Conservation (phyloP, 208 protist species). For the Leishmania mexicana region DNA sequence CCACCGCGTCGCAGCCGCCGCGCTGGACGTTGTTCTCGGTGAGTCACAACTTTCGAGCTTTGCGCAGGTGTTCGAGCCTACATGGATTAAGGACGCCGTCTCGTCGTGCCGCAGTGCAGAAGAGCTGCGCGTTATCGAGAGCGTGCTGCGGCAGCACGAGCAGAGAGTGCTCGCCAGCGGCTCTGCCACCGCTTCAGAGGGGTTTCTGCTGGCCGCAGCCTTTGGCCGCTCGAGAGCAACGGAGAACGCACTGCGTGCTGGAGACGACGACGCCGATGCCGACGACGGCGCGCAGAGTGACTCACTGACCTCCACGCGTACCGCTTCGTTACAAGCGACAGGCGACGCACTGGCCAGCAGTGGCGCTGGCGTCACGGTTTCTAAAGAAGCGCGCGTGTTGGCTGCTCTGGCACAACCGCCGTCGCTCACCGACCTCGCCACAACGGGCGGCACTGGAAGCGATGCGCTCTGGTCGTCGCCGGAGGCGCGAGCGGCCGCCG, state of each 20-base stretch:
- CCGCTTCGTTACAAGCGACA: not conserved
- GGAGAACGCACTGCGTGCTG: slow-evolving; percentile 12
- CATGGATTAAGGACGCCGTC: slow-evolving; percentile 75
- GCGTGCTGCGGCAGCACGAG: slow-evolving; percentile 31
- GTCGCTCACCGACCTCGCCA: slow-evolving; percentile 14
- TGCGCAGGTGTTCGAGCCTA: slow-evolving; percentile 40
- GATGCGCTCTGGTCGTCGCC: slow-evolving; percentile 25
- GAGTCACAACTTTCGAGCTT: slow-evolving; percentile 20
- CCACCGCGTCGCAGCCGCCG: slow-evolving; percentile 44
- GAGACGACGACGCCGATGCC: slow-evolving; percentile 16
- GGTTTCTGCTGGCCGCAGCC: slow-evolving; percentile 22
- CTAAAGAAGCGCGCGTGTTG: slow-evolving; percentile 5
- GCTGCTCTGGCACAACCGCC: slow-evolving; percentile 29
- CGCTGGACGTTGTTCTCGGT: slow-evolving; percentile 46
- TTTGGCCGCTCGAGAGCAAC: slow-evolving; percentile 25
- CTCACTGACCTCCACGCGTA: not conserved
- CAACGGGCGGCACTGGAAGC: slow-evolving; percentile 5
- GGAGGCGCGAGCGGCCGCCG: slow-evolving; percentile 24
- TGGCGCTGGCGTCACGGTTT: not conserved
- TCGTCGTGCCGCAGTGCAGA: slow-evolving; percentile 44
- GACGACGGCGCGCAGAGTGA: not conserved
- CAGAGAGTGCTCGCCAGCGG: slow-evolving; percentile 23
- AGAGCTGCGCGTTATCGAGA: slow-evolving; percentile 54
- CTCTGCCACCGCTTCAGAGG: slow-evolving; percentile 11
- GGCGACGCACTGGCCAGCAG: not conserved